Conservation (phyloP, 192 early-diverging fungal species). For the Backusella parvicylindrica region DNA sequence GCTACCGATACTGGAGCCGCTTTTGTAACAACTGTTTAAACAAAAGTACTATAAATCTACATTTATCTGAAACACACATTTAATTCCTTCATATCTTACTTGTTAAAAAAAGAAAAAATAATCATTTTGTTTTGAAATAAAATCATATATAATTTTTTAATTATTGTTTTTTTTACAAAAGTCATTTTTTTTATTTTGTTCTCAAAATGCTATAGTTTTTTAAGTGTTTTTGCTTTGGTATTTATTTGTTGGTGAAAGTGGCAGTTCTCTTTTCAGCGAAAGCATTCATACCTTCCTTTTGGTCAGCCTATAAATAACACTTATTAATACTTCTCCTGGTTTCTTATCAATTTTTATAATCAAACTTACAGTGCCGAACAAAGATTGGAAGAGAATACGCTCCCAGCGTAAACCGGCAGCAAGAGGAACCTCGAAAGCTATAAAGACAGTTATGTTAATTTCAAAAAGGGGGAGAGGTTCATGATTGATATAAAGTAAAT, state of each 20-base stretch:
- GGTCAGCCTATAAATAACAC: conserved; percentile 61
- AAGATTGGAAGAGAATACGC: conserved; percentile 89
- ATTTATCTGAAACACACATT: not conserved
- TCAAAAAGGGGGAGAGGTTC: not conserved
- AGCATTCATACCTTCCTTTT: conserved; percentile 95
- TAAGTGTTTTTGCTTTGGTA: not conserved
- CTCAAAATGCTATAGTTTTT: not conserved
- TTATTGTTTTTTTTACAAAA: not conserved
- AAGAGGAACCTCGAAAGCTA: conserved; percentile 86
- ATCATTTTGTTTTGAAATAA: not conserved
- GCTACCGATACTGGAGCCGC: not conserved
- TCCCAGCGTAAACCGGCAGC: conserved; percentile 85
- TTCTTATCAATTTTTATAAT: not conserved
- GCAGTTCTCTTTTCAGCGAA: conserved; percentile 92
- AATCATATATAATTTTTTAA: not conserved
- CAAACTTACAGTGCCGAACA: conserved; percentile 75
- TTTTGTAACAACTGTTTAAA: not conserved
- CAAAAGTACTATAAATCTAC: not conserved
- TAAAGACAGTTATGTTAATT: not conserved
- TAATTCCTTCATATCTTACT: not conserved
- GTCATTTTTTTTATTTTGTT: not conserved
- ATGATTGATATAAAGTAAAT: not conserved
- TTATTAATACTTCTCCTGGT: not conserved
- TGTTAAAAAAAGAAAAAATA: not conserved
- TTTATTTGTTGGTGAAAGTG: conserved; percentile 82